A percentile compares a stretch with the other conserved stretches of the same genome.
phyloP scores from a whole-genome alignment of 108 stramenopile genomes.

The Fragilaria radians region DNA sequence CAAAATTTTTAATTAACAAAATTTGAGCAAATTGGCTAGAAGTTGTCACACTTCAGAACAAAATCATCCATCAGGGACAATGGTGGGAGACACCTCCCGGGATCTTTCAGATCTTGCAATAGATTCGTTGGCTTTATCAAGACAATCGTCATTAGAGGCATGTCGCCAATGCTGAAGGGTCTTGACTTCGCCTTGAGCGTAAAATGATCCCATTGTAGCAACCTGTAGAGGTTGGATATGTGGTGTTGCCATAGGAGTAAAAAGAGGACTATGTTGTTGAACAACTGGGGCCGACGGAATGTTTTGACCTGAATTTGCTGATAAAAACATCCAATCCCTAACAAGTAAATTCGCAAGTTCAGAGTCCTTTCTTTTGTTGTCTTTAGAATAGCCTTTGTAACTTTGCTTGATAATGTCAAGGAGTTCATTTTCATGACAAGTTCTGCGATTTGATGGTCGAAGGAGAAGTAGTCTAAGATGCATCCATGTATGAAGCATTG shows the following conservation, averaged over 20 bases:
- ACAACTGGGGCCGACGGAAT: background rate
- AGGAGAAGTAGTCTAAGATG: conserved; percentile 55
- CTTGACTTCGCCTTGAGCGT: background rate
- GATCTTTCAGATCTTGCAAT: background rate
- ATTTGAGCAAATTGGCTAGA: no score
- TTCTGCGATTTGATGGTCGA: conserved; percentile 40
- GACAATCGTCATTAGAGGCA: background rate
- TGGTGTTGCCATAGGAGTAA: background rate
- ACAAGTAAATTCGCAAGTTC: conserved; percentile 40
- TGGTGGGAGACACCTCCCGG: background rate
- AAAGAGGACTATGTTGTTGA: background rate
- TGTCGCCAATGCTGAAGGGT: background rate
- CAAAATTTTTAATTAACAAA: no score
- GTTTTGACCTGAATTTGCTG: background rate
- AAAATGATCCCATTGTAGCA: background rate
- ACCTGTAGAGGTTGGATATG: background rate
- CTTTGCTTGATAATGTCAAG: conserved; percentile 50
- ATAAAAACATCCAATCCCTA: conserved; percentile 36
- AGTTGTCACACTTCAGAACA: no score
- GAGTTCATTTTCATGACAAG: conserved; percentile 42
- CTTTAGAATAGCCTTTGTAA: conserved; percentile 37
- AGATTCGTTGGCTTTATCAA: background rate
- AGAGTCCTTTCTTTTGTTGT: conserved; percentile 23
- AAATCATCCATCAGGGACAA: background rate
- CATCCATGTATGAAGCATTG: conserved; percentile 32